Base-by-base conservation (phyloP, 345 rosid species). In the Triadica sebifera region DNA sequence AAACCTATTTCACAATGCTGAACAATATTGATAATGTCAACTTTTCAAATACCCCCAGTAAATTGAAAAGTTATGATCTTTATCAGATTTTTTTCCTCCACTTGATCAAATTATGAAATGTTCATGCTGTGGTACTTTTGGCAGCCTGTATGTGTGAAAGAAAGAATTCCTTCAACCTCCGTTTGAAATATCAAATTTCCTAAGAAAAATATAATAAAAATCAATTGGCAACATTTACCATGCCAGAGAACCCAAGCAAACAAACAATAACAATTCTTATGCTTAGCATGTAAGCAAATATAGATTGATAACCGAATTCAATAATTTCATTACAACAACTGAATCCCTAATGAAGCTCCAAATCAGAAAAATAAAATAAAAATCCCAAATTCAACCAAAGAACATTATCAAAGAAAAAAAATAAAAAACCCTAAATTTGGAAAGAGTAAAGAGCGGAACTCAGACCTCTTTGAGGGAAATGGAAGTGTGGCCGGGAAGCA, bases 381-480 rank as follows among this genome's bases (percentile, higher is more conserved):
- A 75, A 57, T 84, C 5, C 19, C 41, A 3, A 38, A 29, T 61
- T 61, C 66, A 46, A 67, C 3, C 41, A 7, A 22, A 47, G 6
- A 47, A 13, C 24, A 24, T 9, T 64, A 51, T 7, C 9, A 45
- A 80, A 7, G 9, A 4, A 8, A 29, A 8, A 13, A 9, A 50
- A 81, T 75, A 51, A 88, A 76, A 15, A 24, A 45, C 11, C 24
- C 29, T 22, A 51, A 72, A 63, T 52, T 16, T 47, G 53, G n/a
- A 4, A 6, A 51, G 25, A 55, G 39, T 7, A 46, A 59, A 58
- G 50, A 50, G 61, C 25, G 70, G 65, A 85, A 65, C 80, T 75
- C 84, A 79, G 75, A 84, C 89, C 91, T 86, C 87, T 84, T 60
- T 65, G 56, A 16, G 80, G 81, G 38, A 79, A 71, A 71, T 74